Evolutionary conservation across 305 asterid species (phyloP), one percentile per base, ranked within the genome.

Genomic region (Euphrasia arctica): DNA sequence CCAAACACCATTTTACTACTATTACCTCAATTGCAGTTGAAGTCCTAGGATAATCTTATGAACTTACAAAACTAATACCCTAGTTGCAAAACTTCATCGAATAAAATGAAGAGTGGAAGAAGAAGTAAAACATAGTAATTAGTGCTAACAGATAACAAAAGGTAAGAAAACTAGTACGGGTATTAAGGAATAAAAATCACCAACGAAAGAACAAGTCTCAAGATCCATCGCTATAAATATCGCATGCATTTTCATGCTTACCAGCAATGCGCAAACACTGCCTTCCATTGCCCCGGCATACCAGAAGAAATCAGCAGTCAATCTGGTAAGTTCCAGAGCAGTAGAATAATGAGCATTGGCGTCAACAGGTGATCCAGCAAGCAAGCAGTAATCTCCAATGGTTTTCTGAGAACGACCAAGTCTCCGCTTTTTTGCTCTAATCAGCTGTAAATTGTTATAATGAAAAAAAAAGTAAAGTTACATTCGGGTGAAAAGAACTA

Each of bases 251-350:
- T 45, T 65, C 69, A 52, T 50, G 80, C 91, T 85, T 76, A 92
- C 98, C 94, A 92, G 83, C 79, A 92, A 73, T 39, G 98, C 97
- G 58, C 97, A 92, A 60, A 92, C 96, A 29, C 95, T 85, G 68
- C 98, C 98, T 78, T 92, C 98, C 95, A 85, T 80, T 48, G 97
- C 98, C 74, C 98, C 98, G 47, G 98, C 98, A 79, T 83, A 78
- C 98, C 98, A 92, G 76, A 92, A 92, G 75, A 85, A 92, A 74
- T 92, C 98, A 54, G 95, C 95, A 60, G 97, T 92, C 77, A 85
- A 72, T 76, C 98, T 85, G 70, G 98, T 90, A 78, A 92, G 96
- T 70, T 92, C 98, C 71, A 87, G 61, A 15, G 98, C 85, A 66
- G 94, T 90, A 55, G 97, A 70, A 77, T 83, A 92, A 82, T 92